phyloP scores from a whole-genome alignment of 202 grass and related monocot species.

The Bolboschoenoplectus hybrid region DNA sequence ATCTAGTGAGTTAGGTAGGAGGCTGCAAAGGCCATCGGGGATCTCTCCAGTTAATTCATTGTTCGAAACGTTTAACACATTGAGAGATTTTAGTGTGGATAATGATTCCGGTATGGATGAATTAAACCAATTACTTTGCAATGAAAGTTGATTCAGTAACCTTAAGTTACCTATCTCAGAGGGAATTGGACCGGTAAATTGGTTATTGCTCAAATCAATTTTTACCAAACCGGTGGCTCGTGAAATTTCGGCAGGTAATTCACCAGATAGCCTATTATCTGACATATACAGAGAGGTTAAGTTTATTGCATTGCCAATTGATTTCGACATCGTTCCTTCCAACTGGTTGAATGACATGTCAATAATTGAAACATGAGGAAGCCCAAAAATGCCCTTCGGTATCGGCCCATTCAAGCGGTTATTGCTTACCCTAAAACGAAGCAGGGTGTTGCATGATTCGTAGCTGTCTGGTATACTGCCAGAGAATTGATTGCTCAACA shows the following conservation, averaged over 20 bases:
- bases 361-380: constrained; percentile 73
- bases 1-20: constrained; percentile 90
- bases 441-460: constrained; percentile 50
- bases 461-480: constrained; percentile 63
- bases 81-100: constrained; percentile 56
- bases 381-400: constrained; percentile 60
- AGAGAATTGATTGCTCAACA: constrained; percentile 74
- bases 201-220: constrained; percentile 82
- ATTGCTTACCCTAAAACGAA: constrained; percentile 75
- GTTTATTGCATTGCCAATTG: constrained; percentile 59
- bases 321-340: constrained; percentile 46
- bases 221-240: constrained; percentile 53
- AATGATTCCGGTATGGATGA: constrained; percentile 69
- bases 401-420: constrained; percentile 69
- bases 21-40: constrained; percentile 64
- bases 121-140: constrained; percentile 70
- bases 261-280: constrained; percentile 58
- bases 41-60: constrained; percentile 76
- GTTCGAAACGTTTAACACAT: constrained; percentile 90
- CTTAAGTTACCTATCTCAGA: constrained; percentile 41
- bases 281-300: constrained; percentile 70
- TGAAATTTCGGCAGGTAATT: constrained; percentile 63
- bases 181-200: constrained; percentile 64
- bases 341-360: constrained; percentile 81
- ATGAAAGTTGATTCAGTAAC: constrained; percentile 73